Percentiles rank a stretch among this genome's conserved stretches.
Evolutionary conservation across 305 asterid genomes (phyloP).

Genomic region (Fraxinus xanthoxyloides): DNA sequence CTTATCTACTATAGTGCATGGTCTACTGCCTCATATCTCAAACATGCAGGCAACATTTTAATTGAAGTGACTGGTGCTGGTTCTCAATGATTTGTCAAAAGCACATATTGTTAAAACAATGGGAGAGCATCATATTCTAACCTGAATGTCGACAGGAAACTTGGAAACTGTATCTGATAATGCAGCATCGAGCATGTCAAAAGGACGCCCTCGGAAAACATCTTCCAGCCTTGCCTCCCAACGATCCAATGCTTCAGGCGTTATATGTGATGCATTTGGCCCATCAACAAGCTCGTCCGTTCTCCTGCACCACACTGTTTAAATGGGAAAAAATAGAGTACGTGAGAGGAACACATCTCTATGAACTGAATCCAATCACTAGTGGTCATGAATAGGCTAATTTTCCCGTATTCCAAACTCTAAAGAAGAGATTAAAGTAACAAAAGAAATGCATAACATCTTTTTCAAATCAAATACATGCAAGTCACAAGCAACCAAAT

Average conservation of each 20-base stretch:
- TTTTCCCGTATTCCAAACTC: background rate
- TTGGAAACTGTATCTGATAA: constrained; percentile 74
- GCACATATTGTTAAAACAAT: background rate
- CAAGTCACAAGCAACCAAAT: background rate
- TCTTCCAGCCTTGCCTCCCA: constrained; percentile 93
- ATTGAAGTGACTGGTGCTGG: background rate
- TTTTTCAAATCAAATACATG: background rate
- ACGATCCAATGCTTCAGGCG: constrained; percentile 81
- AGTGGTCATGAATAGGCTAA: background rate
- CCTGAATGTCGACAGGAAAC: constrained; percentile 96
- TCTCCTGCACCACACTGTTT: constrained; percentile 93
- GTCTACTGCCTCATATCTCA: background rate
- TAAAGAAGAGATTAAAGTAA: background rate
- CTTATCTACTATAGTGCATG: background rate
- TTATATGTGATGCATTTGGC: constrained; percentile 95
- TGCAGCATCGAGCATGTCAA: constrained; percentile 98
- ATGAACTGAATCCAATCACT: background rate
- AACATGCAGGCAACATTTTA: background rate
- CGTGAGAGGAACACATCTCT: background rate
- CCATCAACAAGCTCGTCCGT: constrained; percentile 98
- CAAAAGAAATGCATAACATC: background rate
- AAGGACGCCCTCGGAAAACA: constrained; percentile 76
- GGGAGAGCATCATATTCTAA: constrained; percentile 16
- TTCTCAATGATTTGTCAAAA: background rate
- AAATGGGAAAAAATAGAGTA: constrained; percentile 9